phyloP scores from a whole-genome alignment of 129 eudicot species.

The Centrapalus pauciflorus region DNA sequence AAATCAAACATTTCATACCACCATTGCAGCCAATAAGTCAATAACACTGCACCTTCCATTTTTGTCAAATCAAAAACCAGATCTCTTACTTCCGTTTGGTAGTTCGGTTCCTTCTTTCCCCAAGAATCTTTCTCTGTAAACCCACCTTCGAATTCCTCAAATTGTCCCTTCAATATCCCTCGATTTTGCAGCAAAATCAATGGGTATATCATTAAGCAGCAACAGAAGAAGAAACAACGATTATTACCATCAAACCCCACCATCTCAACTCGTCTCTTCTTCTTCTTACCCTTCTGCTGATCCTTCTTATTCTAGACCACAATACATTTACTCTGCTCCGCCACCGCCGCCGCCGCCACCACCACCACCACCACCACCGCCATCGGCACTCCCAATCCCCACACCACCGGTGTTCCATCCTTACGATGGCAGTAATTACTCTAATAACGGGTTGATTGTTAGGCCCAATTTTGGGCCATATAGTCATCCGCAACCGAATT shows the following conservation, averaged over 20 bases:
- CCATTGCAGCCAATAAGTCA: too few relatives aligned
- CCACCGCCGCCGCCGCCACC: conserved; percentile 34
- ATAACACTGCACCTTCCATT: too few relatives aligned
- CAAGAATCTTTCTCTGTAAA: neutral
- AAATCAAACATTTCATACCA: too few relatives aligned
- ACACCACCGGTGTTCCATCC: conserved; percentile 34
- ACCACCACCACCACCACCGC: conserved; percentile 24
- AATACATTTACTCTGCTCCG: conserved; percentile 34
- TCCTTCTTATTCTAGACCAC: conserved; percentile 30
- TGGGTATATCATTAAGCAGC: conserved; percentile 49
- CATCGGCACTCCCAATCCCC: conserved; percentile 27
- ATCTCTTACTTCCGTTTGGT: neutral
- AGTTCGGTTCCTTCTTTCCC: neutral
- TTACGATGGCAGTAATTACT: conserved; percentile 29
- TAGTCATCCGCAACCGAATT: conserved; percentile 21
- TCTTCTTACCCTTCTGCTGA: conserved; percentile 29
- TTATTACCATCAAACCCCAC: conserved; percentile 39
- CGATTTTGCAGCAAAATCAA: conserved; percentile 4
- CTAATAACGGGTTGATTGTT: conserved; percentile 27
- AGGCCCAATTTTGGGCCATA: conserved; percentile 45
- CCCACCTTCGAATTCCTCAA: neutral
- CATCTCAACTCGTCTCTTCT: conserved; percentile 33
- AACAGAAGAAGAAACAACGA: conserved; percentile 41
- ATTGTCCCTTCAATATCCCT: neutral
- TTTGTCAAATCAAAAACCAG: conserved; percentile 18